Conservation (phyloP, 177 flowering plant species). For the Vitis hybrid region DNA sequence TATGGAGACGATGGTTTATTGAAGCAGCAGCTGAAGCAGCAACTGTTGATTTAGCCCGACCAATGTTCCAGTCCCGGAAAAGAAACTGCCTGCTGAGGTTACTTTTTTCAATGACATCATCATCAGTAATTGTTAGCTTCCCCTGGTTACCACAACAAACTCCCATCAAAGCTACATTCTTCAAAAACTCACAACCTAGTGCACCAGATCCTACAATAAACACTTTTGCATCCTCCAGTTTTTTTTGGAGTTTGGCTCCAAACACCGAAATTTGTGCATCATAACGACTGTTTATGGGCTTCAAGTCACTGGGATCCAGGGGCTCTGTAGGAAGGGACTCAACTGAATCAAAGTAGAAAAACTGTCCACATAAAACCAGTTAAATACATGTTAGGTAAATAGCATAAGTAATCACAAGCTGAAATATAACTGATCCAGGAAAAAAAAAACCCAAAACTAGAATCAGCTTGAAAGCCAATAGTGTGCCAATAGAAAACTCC, state of each 20-base stretch:
- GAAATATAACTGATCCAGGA: background rate
- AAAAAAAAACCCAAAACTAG: background rate
- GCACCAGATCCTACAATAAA: constrained; percentile 94
- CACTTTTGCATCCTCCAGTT: constrained; percentile 66
- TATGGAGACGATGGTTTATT: constrained; percentile 55
- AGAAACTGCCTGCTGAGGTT: constrained; percentile 92
- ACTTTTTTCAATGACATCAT: constrained; percentile 95
- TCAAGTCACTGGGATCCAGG: constrained; percentile 58
- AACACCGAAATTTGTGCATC: constrained; percentile 97
- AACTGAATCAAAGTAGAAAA: constrained; percentile 86
- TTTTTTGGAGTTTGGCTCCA: constrained; percentile 81
- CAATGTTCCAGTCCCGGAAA: constrained; percentile 96
- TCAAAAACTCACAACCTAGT: constrained; percentile 85
- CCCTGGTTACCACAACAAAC: constrained; percentile 65
- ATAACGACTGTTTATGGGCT: constrained; percentile 71
- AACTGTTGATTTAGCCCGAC: constrained; percentile 95
- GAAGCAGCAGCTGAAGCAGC: constrained; percentile 79
- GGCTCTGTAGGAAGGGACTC: constrained; percentile 87
- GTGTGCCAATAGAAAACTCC: no score
- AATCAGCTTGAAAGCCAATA: no score
- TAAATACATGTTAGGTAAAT: background rate
- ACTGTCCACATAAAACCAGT: constrained; percentile 42
- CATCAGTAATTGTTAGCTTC: constrained; percentile 82
- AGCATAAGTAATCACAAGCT: constrained; percentile 3
- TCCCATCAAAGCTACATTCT: constrained; percentile 89